These are phyloP conservation scores for Pichia phayaonensis DNA, from an alignment of 805 yeast genomes.

Conservation along the genomic window DNA sequence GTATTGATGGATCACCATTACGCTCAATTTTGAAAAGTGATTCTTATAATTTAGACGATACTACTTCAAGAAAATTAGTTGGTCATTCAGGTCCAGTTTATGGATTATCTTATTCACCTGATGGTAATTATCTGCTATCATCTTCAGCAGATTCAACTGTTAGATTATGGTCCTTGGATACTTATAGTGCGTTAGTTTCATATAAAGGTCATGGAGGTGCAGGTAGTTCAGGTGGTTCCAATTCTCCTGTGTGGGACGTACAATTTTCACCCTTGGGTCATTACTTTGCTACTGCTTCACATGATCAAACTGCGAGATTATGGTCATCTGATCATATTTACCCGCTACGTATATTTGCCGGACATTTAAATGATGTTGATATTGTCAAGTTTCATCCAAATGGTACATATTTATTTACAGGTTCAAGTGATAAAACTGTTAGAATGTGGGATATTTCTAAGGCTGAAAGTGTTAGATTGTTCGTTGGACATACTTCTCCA, in stretches of 20 bases:
- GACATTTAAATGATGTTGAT: conserved; percentile 94
- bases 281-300: conserved; percentile 96
- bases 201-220: conserved; percentile 70
- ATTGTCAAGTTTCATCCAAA: conserved; percentile 94
- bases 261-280: conserved; percentile 92
- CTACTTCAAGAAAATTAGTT: conserved; percentile 45
- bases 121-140: conserved; percentile 70
- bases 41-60: conserved; percentile 29
- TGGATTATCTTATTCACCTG: conserved; percentile 86
- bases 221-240: conserved; percentile 22
- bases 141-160: conserved; percentile 90
- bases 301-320: conserved; percentile 93
- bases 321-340: conserved; percentile 99
- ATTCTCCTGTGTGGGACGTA: conserved; percentile 97
- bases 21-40: conserved; percentile 53
- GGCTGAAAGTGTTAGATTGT: conserved; percentile 85
- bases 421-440: conserved; percentile 90
- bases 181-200: conserved; percentile 81
- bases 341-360: conserved; percentile 93
- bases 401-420: conserved; percentile 89
- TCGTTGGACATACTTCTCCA: conserved; percentile 89
- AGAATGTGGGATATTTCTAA: conserved; percentile 96
- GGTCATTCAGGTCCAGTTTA: conserved; percentile 96
- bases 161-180: conserved; percentile 89
- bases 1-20: conserved; percentile 83